These are phyloP conservation scores for Lagerstroemia speciosa DNA, from an alignment of 345 rosid species.

Conservation along the genomic window DNA sequence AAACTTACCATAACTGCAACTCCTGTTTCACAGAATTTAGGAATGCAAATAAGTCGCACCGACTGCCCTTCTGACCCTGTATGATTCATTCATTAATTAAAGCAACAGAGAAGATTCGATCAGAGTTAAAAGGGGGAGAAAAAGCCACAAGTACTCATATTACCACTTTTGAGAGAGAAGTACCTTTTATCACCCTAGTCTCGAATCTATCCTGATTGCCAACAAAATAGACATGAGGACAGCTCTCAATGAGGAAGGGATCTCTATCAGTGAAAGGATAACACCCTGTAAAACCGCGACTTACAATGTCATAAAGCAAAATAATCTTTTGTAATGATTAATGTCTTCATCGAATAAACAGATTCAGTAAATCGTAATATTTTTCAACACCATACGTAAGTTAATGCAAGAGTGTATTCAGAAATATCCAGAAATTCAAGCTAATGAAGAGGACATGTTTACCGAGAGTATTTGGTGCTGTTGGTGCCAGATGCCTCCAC, in stretches of 20 bases:
- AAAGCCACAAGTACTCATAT: no score
- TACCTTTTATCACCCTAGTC: conserved; percentile 56
- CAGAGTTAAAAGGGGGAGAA: no score
- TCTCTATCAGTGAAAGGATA: conserved; percentile 94
- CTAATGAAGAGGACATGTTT: neutral
- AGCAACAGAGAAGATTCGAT: neutral
- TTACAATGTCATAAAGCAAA: neutral
- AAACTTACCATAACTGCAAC: conserved; percentile 67
- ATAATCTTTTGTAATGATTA: neutral
- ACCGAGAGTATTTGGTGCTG: conserved; percentile 97
- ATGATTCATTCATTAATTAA: neutral
- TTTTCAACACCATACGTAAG: neutral
- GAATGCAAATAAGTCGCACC: neutral
- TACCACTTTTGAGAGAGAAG: neutral
- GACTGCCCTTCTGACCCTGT: conserved; percentile 1
- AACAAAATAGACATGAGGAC: conserved; percentile 89
- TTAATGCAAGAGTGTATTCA: neutral
- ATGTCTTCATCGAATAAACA: neutral
- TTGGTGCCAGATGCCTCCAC: conserved; percentile 98
- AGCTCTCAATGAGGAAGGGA: conserved; percentile 85
- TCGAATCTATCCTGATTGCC: conserved; percentile 81
- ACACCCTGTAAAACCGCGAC: conserved; percentile 44
- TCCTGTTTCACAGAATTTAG: conserved; percentile 55
- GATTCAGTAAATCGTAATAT: neutral
- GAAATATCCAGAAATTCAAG: neutral